phyloP scores from a whole-genome alignment of 345 rosid species.

The Angophora floribunda region DNA sequence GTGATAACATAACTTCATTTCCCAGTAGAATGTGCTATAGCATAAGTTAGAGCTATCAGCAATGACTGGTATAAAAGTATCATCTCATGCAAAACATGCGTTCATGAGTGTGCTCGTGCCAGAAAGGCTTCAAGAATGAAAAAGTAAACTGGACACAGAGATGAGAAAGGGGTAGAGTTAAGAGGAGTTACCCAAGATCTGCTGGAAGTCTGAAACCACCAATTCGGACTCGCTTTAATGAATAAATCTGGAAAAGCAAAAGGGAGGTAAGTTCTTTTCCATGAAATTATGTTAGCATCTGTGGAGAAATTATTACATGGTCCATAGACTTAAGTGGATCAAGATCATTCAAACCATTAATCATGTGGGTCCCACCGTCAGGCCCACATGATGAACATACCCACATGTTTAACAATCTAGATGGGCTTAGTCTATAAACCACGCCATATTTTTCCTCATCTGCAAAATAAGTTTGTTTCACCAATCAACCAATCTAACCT shows the following conservation, averaged over 20 bases:
- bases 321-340: background rate
- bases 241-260: conserved; percentile 45
- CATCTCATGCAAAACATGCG: background rate
- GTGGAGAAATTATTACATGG: background rate
- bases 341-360: background rate
- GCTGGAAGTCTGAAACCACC: conserved; percentile 93
- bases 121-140: background rate
- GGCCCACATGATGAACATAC: background rate
- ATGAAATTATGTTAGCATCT: background rate
- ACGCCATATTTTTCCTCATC: background rate
- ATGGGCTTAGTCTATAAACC: background rate
- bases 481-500: conserved; percentile 44
- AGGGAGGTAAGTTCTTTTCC: background rate
- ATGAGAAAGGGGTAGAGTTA: background rate
- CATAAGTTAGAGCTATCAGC: background rate
- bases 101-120: background rate
- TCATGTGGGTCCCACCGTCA: background rate
- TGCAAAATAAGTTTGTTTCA: background rate
- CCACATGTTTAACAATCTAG: background rate
- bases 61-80: background rate
- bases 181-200: conserved; percentile 67
- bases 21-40: background rate
- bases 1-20: background rate
- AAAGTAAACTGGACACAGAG: background rate
- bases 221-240: conserved; percentile 72